Evolutionary conservation across 352 stramenopile species (phyloP).

Genomic region (Pythium utonaiense): DNA sequence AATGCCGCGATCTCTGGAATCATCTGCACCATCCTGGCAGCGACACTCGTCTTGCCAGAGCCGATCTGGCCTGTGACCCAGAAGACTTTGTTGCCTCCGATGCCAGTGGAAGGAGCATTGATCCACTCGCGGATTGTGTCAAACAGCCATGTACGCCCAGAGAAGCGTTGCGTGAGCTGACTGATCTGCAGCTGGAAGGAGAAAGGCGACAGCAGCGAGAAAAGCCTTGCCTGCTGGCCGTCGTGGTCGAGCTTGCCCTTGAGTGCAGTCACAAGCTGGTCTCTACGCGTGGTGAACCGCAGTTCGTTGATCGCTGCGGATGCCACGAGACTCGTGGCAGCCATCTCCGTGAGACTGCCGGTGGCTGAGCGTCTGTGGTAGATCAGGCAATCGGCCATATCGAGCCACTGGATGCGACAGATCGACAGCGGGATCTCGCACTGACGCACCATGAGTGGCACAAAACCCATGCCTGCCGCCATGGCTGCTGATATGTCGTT

Average conservation of each 20-base stretch:
- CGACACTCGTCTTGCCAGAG: constrained; percentile 59
- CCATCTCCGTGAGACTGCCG: not conserved
- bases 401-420: constrained; percentile 79
- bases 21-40: constrained; percentile 58
- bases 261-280: constrained; percentile 54
- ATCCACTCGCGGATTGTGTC: constrained; percentile 47
- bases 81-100: constrained; percentile 41
- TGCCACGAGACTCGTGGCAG: constrained; percentile 10
- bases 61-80: constrained; percentile 73
- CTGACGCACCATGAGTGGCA: constrained; percentile 64
- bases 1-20: constrained; percentile 72
- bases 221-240: constrained; percentile 62
- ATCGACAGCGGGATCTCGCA: constrained; percentile 80
- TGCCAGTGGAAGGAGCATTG: constrained; percentile 9
- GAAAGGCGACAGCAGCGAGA: constrained; percentile 60
- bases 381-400: constrained; percentile 65
- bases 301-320: constrained; percentile 38
- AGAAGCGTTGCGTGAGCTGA: constrained; percentile 60
- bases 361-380: constrained; percentile 25
- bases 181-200: constrained; percentile 76
- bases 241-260: constrained; percentile 69
- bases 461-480: constrained; percentile 59
- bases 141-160: constrained; percentile 64
- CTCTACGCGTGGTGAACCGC: constrained; percentile 45
- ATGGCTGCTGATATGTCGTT: constrained; percentile 78